Percentiles rank a stretch among this genome's conserved stretches.
phyloP scores from a whole-genome alignment of 305 asterid species.

The Fraxinus baroniana region DNA sequence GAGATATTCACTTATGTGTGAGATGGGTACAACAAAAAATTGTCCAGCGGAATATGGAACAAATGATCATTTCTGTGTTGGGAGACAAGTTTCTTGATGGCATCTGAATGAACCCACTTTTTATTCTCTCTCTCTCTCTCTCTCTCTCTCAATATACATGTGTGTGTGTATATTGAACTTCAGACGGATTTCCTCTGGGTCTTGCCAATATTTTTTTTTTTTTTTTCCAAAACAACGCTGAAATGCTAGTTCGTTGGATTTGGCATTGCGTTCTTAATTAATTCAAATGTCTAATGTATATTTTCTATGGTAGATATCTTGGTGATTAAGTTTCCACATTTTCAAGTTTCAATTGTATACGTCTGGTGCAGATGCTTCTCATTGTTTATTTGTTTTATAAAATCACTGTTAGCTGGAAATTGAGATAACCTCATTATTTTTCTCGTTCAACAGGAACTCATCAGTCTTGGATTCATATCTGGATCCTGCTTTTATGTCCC shows the following conservation, averaged over 20 bases:
- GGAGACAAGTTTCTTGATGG: constrained; percentile 8
- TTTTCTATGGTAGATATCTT: not conserved
- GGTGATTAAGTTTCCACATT: constrained; percentile 10
- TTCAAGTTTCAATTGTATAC: constrained; percentile 7
- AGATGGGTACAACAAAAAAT: not conserved
- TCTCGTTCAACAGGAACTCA: constrained; percentile 51
- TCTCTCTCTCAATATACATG: not conserved
- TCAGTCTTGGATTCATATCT: constrained; percentile 79
- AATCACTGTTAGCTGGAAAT: not conserved
- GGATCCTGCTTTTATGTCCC: constrained; percentile 98
- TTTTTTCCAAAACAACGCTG: not conserved
- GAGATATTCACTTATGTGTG: not conserved
- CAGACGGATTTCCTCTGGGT: constrained; percentile 8
- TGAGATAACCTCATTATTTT: constrained; percentile 16
- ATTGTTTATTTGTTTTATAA: constrained; percentile 6
- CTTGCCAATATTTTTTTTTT: not conserved
- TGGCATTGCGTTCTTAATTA: not conserved
- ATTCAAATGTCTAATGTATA: constrained; percentile 1
- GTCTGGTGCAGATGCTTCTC: not conserved
- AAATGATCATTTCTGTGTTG: not conserved
- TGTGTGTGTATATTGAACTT: not conserved
- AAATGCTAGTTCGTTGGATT: constrained; percentile 9
- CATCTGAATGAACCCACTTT: constrained; percentile 1
- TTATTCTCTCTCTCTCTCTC: not conserved
- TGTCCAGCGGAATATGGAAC: not conserved